A percentile compares a stretch with the other conserved stretches of the same genome.
Evolutionary conservation across 2,329 filamentous ascomycete genomes (phyloP).

Genomic region (Stachybotrys chartarum): DNA sequence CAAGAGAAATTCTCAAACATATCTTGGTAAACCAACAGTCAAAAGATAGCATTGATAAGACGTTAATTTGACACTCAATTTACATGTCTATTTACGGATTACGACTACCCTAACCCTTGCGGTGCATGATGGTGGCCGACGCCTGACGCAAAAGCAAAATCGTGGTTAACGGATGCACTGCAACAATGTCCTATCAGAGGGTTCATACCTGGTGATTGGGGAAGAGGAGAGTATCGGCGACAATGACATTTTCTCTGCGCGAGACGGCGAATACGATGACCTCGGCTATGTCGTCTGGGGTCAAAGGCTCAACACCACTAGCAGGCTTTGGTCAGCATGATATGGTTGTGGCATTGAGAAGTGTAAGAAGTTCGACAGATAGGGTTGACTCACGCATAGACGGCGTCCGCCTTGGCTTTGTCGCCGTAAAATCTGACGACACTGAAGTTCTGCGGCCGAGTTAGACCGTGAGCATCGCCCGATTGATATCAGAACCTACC

Average conservation of each 20-base stretch:
- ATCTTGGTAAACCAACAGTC: not conserved
- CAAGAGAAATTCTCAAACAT: constrained; percentile 37
- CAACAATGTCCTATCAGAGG: not conserved
- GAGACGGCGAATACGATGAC: constrained; percentile 80
- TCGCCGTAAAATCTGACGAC: constrained; percentile 84
- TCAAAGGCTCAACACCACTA: constrained; percentile 73
- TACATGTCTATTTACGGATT: not conserved
- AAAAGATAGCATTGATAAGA: not conserved
- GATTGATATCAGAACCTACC: constrained; percentile 29
- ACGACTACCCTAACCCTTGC: constrained; percentile 8
- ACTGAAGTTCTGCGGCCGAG: constrained; percentile 62
- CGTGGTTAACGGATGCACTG: constrained; percentile 2
- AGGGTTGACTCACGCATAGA: constrained; percentile 64
- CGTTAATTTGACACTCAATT: not conserved
- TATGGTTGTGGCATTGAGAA: not conserved
- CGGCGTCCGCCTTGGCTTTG: constrained; percentile 80
- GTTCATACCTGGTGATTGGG: constrained; percentile 74
- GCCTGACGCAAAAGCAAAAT: constrained; percentile 11
- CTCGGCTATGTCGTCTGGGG: constrained; percentile 86
- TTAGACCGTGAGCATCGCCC: constrained; percentile 3
- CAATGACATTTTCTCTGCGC: constrained; percentile 80
- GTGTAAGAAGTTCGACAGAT: not conserved
- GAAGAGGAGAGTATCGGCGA: constrained; percentile 82
- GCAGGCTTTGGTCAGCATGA: not conserved
- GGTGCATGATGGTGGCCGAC: constrained; percentile 23